Evolutionary conservation across 1,139 yeast species (phyloP).

Genomic region (Zygosaccharomyces pseudobailii): DNA sequence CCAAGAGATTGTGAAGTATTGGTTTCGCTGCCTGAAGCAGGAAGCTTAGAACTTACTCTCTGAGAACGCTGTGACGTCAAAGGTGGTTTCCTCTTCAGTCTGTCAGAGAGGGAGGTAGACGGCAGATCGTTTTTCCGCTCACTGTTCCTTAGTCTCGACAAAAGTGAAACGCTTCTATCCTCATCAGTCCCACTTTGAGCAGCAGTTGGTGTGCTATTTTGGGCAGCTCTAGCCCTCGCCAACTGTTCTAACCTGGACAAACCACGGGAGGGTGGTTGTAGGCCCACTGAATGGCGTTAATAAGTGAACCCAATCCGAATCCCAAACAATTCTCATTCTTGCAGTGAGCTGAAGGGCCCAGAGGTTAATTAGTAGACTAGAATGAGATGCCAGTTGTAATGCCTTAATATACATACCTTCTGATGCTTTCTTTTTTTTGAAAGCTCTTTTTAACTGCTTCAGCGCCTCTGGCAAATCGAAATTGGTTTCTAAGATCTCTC

Average conservation of each 20-base stretch:
- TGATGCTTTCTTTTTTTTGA: slow-evolving; percentile 27
- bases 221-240: slow-evolving; percentile 20
- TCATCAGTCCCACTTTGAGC: neutral
- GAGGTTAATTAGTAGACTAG: slow-evolving; percentile 3
- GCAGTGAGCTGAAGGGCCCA: slow-evolving; percentile 1
- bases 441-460: slow-evolving; percentile 22
- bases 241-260: slow-evolving; percentile 24
- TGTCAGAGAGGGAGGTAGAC: slow-evolving; percentile 6
- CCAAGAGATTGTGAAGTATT: neutral
- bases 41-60: neutral
- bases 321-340: slow-evolving; percentile 1
- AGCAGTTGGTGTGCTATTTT: neutral
- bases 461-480: slow-evolving; percentile 28
- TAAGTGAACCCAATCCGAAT: slow-evolving; percentile 5
- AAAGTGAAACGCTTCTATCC: slow-evolving; percentile 6
- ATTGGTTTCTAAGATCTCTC: slow-evolving; percentile 29
- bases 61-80: neutral
- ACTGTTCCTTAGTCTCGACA: slow-evolving; percentile 9
- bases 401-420: slow-evolving; percentile 10
- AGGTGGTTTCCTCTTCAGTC: neutral
- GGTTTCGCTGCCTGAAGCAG: neutral
- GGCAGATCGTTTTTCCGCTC: neutral
- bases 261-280: slow-evolving; percentile 8
- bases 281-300: slow-evolving; percentile 12
- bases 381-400: slow-evolving; percentile 2